phyloP scores from a whole-genome alignment of 108 stramenopile species.

The Cyclotella distinguenda region DNA sequence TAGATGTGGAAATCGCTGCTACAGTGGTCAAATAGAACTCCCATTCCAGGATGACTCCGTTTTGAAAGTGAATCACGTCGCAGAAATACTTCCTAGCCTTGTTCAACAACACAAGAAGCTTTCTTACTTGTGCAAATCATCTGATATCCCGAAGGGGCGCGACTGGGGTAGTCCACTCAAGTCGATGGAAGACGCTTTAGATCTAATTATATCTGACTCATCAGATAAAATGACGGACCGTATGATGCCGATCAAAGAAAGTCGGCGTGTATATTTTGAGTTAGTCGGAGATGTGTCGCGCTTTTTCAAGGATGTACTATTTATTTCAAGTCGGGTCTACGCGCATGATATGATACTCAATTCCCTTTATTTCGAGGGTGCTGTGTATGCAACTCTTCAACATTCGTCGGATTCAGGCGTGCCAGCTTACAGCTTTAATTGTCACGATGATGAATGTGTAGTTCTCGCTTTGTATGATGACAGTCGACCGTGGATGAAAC shows the following conservation, averaged over 20 bases:
- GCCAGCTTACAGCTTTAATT: slow-evolving; percentile 56
- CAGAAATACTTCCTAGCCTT: slow-evolving; percentile 62
- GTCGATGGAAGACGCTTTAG: slow-evolving; percentile 50
- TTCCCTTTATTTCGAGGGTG: slow-evolving; percentile 64
- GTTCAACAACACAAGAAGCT: slow-evolving; percentile 72
- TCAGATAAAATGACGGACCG: slow-evolving; percentile 47
- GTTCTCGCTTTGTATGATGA: slow-evolving; percentile 41
- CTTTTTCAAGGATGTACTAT: slow-evolving; percentile 51
- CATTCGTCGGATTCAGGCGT: slow-evolving; percentile 73
- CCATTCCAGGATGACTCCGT: slow-evolving; percentile 36
- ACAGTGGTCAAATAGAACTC: slow-evolving; percentile 55
- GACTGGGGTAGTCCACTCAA: slow-evolving; percentile 35
- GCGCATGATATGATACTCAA: slow-evolving; percentile 50
- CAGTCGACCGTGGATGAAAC: slow-evolving; percentile 28
- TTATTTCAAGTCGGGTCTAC: slow-evolving; percentile 56
- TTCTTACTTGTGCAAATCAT: slow-evolving; percentile 54
- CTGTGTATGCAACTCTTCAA: slow-evolving; percentile 64
- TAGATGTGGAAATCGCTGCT: slow-evolving; percentile 79
- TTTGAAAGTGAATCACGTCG: background rate
- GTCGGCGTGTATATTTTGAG: slow-evolving; percentile 76
- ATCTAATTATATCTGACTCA: slow-evolving; percentile 55
- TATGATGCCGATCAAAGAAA: slow-evolving; percentile 52
- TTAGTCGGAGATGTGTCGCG: slow-evolving; percentile 40
- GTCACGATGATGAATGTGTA: slow-evolving; percentile 23
- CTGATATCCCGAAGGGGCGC: slow-evolving; percentile 5